Percentiles rank a stretch among this genome's conserved stretches.
These are phyloP conservation scores for Xylaria curta DNA, from an alignment of 495 filamentous ascomycete genomes.

Conservation along the genomic window DNA sequence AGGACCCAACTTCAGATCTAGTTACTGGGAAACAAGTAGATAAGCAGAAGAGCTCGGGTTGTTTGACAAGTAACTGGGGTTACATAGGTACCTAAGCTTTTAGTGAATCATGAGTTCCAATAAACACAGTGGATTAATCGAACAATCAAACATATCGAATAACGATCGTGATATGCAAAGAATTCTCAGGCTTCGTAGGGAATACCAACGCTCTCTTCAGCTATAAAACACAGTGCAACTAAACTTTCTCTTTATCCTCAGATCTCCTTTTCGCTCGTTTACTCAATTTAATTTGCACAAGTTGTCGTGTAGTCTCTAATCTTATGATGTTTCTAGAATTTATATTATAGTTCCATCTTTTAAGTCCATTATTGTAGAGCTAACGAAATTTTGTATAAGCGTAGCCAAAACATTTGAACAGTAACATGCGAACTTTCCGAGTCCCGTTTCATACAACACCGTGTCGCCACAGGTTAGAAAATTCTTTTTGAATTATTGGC, in stretches of 20 bases:
- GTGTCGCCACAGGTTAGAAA: too few species aligned
- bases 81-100: not conserved
- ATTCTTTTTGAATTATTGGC: too few species aligned
- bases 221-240: not conserved
- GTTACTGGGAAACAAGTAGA: not conserved
- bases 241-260: not conserved
- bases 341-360: not conserved
- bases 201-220: not conserved
- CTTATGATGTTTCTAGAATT: not conserved
- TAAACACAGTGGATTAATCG: not conserved
- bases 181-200: not conserved
- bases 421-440: too few species aligned
- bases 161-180: not conserved
- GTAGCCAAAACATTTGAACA: too few species aligned
- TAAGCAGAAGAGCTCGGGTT: not conserved
- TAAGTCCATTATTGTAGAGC: not conserved
- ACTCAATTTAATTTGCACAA: not conserved
- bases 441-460: too few species aligned
- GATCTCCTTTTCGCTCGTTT: not conserved
- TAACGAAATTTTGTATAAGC: too few species aligned
- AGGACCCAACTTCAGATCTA: not conserved
- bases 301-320: not conserved
- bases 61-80: not conserved
- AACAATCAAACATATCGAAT: not conserved
- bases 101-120: not conserved